Evolutionary conservation across 2,329 filamentous ascomycete genomes (phyloP).

Genomic region (Xylaria sp.): DNA sequence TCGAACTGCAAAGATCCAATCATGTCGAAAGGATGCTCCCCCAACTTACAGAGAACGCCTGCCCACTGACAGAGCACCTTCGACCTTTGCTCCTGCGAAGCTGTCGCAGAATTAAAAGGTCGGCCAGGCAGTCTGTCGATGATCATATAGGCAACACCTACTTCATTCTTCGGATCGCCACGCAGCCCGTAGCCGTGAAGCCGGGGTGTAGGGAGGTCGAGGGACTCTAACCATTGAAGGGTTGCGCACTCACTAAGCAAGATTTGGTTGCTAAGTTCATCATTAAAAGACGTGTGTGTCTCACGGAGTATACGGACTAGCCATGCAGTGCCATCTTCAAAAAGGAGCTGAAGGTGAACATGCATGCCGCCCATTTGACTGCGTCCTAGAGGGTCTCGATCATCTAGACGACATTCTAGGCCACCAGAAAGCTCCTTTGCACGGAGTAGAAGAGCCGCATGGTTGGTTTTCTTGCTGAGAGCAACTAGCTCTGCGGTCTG

Average conservation of each 20-base stretch:
- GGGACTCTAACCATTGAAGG: slow-evolving; percentile 41
- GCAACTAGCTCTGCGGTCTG: slow-evolving; percentile 36
- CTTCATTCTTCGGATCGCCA: slow-evolving; percentile 38
- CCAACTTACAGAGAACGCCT: slow-evolving; percentile 32
- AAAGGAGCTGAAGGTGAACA: slow-evolving; percentile 22
- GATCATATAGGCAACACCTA: slow-evolving; percentile 45
- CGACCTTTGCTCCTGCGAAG: slow-evolving; percentile 37
- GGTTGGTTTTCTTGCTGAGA: slow-evolving; percentile 35
- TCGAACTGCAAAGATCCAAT: slow-evolving; percentile 26
- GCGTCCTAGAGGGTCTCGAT: slow-evolving; percentile 24
- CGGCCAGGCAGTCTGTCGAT: slow-evolving; percentile 43
- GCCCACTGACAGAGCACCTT: slow-evolving; percentile 41
- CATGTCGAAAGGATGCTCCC: slow-evolving; percentile 14
- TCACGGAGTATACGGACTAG: slow-evolving; percentile 21
- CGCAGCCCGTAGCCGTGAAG: slow-evolving; percentile 42
- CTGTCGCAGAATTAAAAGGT: slow-evolving; percentile 36
- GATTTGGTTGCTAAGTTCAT: slow-evolving; percentile 24
- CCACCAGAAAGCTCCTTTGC: slow-evolving; percentile 37
- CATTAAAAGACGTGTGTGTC: slow-evolving; percentile 21
- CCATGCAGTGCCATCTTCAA: slow-evolving; percentile 27
- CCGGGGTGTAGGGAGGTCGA: slow-evolving; percentile 39
- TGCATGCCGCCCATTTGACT: slow-evolving; percentile 25
- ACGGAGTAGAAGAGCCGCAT: slow-evolving; percentile 31
- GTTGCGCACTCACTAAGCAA: slow-evolving; percentile 29
- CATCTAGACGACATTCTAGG: slow-evolving; percentile 31